Evolutionary conservation across 257 asterid species (phyloP).

Genomic region (Solanum sejunctum): DNA sequence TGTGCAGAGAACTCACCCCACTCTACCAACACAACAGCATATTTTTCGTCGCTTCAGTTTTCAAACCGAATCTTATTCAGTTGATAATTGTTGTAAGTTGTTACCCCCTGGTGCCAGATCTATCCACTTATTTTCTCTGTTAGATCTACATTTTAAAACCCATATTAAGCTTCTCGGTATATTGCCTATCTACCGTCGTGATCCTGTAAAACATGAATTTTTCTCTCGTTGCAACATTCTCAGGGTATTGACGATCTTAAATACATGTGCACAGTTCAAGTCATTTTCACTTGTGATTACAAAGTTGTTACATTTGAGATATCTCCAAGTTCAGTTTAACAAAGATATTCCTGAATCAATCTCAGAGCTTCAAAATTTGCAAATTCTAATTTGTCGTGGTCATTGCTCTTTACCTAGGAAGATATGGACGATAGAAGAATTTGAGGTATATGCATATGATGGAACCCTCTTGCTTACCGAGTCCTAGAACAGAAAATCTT

Average conservation of each 20-base stretch:
- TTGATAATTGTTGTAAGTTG: background rate
- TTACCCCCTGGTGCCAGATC: background rate
- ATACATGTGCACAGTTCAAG: accelerated
- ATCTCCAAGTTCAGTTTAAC: background rate
- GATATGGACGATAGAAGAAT: background rate
- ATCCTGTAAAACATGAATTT: background rate
- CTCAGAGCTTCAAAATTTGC: background rate
- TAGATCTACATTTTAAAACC: background rate
- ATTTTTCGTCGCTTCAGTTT: background rate
- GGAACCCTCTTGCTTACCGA: background rate
- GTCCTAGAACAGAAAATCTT: background rate
- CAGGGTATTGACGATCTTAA: background rate
- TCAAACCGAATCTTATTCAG: background rate
- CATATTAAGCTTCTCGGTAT: background rate
- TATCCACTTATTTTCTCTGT: no score
- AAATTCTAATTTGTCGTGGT: background rate
- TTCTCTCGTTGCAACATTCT: no score
- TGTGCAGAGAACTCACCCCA: no score
- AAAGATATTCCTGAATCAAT: background rate
- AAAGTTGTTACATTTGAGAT: background rate
- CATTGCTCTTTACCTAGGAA: background rate
- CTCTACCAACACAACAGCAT: background rate
- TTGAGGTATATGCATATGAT: background rate
- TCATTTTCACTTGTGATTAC: background rate
- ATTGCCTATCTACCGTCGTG: background rate